Base-by-base conservation (phyloP, 495 filamentous ascomycete genomes). In the Podospora anserina region DNA sequence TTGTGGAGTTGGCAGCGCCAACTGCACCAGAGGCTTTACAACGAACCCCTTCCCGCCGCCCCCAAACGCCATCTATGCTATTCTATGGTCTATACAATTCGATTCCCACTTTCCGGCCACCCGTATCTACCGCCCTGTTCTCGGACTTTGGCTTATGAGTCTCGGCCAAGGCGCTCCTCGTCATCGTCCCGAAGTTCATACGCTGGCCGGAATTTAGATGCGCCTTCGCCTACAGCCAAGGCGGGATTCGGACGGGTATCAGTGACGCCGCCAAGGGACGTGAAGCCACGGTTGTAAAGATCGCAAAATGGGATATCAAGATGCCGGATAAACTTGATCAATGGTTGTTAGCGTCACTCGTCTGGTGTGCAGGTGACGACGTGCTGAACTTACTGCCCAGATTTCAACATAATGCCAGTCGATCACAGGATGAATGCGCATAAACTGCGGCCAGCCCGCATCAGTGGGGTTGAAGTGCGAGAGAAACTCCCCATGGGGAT, bases 321-420 rank as follows among this genome's bases (percentile, higher is more conserved):
- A 69, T 90, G 87, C 16, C 92, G 87, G 69, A 97, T 91, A 72
- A 97, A 97, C 88, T 93, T 70, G 56, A 30, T 55, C 1, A 15
- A 11, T 13, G 5, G 5, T 49, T 28, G 44, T 67, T 9, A 66
- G 69, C 26, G 18, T n/a, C n/a, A 28, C 34, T 61, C 0, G 15
- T 27, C 7, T 18, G 30, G 20, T 54, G 44, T 6, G 28, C 2
- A 20, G 61, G 3, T 7, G 18, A 26, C 1, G 9, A 49, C 39
- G 13, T 11, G 39, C 2, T 49, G 9, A 57, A 53, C 89, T 79
- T 70, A 90, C 89, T 5, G 89, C 86, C 96, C 95, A 97, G 67
- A 99, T 93, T 78, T 98, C 94, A 18, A 87, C 88, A 80, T 97
- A 99, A 77, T 94, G 91, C 96, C 95, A 97, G 75, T 98, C 95